Evolutionary conservation across 1,284 basidiomycete species (phyloP).

Genomic region (Anthracocystis walkeri): DNA sequence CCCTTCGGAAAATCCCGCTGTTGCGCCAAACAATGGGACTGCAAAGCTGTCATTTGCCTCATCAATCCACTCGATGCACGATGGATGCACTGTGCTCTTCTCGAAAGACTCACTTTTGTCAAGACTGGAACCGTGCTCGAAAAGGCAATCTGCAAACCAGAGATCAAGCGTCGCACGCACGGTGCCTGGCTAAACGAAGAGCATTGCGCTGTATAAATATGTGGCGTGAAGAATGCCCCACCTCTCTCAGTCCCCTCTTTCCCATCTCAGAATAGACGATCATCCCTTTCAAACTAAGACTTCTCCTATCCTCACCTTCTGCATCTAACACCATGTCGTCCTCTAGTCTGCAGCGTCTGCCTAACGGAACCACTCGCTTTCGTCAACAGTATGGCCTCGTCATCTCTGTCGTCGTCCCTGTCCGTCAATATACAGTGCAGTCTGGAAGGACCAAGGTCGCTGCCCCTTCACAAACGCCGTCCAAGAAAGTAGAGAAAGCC

Average conservation of each 20-base stretch:
- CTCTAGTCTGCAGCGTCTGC: constrained; percentile 13
- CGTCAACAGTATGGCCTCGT: constrained; percentile 3
- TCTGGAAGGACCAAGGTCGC: background rate
- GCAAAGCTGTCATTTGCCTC: constrained; percentile 4
- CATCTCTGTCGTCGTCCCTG: background rate
- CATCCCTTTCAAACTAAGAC: background rate
- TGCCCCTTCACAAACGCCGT: background rate
- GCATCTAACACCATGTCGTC: constrained; percentile 12
- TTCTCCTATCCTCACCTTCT: background rate
- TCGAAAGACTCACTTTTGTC: background rate
- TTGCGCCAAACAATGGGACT: constrained; percentile 1
- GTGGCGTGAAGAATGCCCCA: background rate
- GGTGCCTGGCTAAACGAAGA: background rate
- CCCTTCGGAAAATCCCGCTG: background rate
- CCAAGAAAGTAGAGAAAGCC: constrained; percentile 1
- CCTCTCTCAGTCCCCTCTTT: background rate
- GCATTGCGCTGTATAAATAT: background rate
- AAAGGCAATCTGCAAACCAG: background rate
- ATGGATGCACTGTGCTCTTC: background rate
- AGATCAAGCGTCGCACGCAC: background rate
- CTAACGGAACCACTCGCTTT: background rate
- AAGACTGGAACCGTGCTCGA: background rate
- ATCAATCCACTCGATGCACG: background rate
- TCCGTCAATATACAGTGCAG: constrained; percentile 9
- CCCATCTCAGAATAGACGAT: background rate